Evolutionary conservation across 139 green algal genomes (phyloP).

Genomic region (Astrephomene gubernaculifera): DNA sequence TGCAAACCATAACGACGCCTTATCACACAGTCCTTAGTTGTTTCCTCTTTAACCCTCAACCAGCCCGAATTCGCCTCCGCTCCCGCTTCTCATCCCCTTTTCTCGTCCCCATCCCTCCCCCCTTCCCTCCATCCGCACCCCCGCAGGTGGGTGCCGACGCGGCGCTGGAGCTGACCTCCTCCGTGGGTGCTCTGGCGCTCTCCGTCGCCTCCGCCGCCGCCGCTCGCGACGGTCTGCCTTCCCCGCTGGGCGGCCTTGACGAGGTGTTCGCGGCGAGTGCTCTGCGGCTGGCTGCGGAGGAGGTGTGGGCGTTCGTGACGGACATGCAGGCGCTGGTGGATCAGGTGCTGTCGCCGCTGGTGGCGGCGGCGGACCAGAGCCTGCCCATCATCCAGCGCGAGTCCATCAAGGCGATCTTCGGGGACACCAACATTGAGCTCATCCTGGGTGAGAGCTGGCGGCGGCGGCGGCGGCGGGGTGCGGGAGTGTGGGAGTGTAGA

Average conservation of each 20-base stretch:
- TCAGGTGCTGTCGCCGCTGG: constrained; percentile 7
- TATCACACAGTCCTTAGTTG: too few relatives aligned
- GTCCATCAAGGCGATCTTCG: constrained; percentile 30
- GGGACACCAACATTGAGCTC: constrained; percentile 25
- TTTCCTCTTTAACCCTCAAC: too few relatives aligned
- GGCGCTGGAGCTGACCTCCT: constrained; percentile 6
- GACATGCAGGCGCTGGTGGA: constrained; percentile 38
- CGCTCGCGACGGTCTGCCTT: not conserved
- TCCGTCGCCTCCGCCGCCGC: not conserved
- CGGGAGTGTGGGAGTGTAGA: not conserved
- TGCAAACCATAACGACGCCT: too few relatives aligned
- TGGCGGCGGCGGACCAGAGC: constrained; percentile 17
- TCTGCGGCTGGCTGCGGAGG: constrained; percentile 25
- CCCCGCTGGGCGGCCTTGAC: not conserved
- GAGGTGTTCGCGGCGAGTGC: not conserved
- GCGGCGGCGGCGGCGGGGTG: not conserved
- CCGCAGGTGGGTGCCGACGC: constrained; percentile 8
- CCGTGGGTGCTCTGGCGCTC: not conserved
- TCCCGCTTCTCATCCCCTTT: not conserved
- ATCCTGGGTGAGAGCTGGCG: constrained; percentile 8
- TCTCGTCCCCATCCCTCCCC: not conserved
- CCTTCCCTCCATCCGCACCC: not conserved
- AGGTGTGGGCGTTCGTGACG: constrained; percentile 20
- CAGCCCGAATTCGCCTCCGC: too few relatives aligned
- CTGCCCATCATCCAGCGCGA: constrained; percentile 18